These are phyloP conservation scores for Aureobasidium pullulans DNA, from an alignment of 2,329 filamentous ascomycete species.

Conservation along the genomic window DNA sequence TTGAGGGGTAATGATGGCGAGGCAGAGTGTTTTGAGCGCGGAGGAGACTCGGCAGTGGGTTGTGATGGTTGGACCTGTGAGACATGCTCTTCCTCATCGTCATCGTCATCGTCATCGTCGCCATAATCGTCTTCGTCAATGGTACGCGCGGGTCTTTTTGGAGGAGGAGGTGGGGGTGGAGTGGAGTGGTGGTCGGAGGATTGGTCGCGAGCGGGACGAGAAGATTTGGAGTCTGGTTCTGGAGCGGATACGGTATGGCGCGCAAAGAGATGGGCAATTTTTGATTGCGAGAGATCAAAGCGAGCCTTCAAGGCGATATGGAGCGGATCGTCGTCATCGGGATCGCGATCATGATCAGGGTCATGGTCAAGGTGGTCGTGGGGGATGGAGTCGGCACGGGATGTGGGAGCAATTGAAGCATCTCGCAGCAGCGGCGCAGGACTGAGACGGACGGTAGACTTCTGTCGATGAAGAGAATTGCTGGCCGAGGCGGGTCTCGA, in stretches of 20 bases:
- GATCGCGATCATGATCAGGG: conserved; percentile 10
- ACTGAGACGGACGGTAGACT: conserved; percentile 1
- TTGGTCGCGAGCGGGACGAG: background rate
- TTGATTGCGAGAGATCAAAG: conserved; percentile 69
- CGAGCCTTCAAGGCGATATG: conserved; percentile 62
- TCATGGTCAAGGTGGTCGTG: background rate
- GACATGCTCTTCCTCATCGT: conserved; percentile 36
- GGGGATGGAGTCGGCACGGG: conserved; percentile 20
- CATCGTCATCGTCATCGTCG: conserved; percentile 57
- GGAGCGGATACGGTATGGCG: conserved; percentile 22
- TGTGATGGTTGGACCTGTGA: conserved; percentile 18
- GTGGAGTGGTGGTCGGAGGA: background rate
- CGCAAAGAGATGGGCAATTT: conserved; percentile 68
- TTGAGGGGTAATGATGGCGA: conserved; percentile 59
- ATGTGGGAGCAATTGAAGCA: conserved; percentile 30
- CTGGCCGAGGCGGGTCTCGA: conserved; percentile 11
- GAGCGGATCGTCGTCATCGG: conserved; percentile 39
- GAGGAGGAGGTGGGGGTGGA: conserved; percentile 27
- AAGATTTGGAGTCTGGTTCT: background rate
- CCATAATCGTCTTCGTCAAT: conserved; percentile 77
- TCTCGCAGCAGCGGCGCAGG: conserved; percentile 33
- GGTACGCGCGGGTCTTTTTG: conserved; percentile 69
- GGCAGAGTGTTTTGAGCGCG: conserved; percentile 47
- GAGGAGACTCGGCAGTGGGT: conserved; percentile 32
- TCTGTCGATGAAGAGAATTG: conserved; percentile 5